Base-by-base conservation (phyloP, 352 stramenopile genomes). In the Globisporangium middletonii region DNA sequence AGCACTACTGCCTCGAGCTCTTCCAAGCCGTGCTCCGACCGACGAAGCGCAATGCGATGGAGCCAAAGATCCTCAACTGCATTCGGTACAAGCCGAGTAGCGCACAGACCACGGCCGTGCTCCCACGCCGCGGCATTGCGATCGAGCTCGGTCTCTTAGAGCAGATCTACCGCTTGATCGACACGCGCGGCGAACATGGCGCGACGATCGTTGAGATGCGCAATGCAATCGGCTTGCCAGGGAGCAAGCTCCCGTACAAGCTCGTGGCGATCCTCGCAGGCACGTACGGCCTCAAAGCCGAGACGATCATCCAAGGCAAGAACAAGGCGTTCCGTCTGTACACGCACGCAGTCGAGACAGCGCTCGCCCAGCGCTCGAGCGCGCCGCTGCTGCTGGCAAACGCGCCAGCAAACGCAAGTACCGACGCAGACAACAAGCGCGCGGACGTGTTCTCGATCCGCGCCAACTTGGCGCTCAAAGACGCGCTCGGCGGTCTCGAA, bases 311-410 rank as follows among this genome's bases (percentile, higher is more conserved):
- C 33, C 45, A 89, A 54, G 80, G 83, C 23, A 93, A 93, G 60
- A 91, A 90, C 62, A 88, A 89, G 49, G 83, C 79, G 44, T 93
- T 89, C 33, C 75, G 79, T 35, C 52, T 93, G 18, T 93, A 84
- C 37, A 55, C 83, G 12, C 49, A 60, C 42, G 42, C 53, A 26
- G 53, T 33, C 15, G n/a, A 48, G 7, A 59, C 52, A 11, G 27
- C 44, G 23, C 59, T 55, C 4, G n/a, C 35, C n/a, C 27, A 23
- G 2, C 12, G 33, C 5, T 0, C 47, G 6, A 2, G 5, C 19
- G 19, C 15, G 5, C 45, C 55, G 23, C 59, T 45, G 50, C 49
- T 57, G 49, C 71, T 60, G 23, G 7, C 50, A 2, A 33, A 27
- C 57, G 44, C 13, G 27, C 18, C 48, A 51, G 67, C 18, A 27